Percentiles rank a stretch among this genome's conserved stretches.
These are phyloP conservation scores for Cenchrus fungigraminus DNA, from an alignment of 176 grass and related monocot genomes.

Conservation along the genomic window DNA sequence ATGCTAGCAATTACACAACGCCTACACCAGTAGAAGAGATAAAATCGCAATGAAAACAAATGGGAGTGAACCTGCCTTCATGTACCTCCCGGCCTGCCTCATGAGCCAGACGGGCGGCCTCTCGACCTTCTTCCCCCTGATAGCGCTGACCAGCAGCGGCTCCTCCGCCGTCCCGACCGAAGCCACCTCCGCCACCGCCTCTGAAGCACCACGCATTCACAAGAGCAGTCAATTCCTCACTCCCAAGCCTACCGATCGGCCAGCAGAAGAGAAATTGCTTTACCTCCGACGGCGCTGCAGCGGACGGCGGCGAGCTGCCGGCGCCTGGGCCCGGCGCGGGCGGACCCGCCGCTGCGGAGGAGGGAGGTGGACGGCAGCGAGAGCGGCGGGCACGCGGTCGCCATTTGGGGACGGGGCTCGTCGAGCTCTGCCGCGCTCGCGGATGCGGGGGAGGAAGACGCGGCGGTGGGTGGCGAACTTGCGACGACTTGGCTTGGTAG, in stretches of 20 bases:
- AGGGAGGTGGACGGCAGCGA: slow-evolving; percentile 60
- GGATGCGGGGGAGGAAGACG: background rate
- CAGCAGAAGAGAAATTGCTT: background rate
- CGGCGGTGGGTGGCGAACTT: background rate
- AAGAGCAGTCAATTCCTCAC: background rate
- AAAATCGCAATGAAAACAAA: background rate
- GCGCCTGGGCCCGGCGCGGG: slow-evolving; percentile 19
- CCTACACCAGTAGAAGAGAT: background rate
- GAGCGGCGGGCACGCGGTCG: slow-evolving; percentile 68
- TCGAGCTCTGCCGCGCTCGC: slow-evolving; percentile 9
- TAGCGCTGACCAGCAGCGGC: slow-evolving; percentile 85
- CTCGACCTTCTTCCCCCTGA: slow-evolving; percentile 84
- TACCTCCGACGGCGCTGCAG: slow-evolving; percentile 84
- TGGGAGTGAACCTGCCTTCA: slow-evolving; percentile 84
- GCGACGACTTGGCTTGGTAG: slow-evolving; percentile 39
- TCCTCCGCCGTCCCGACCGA: slow-evolving; percentile 57
- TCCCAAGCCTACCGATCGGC: background rate
- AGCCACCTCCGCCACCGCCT: slow-evolving; percentile 59
- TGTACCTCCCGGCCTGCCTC: slow-evolving; percentile 99
- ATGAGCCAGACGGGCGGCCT: slow-evolving; percentile 97
- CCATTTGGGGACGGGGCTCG: slow-evolving; percentile 36
- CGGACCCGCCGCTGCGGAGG: slow-evolving; percentile 33
- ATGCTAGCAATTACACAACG: background rate
- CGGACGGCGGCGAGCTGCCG: slow-evolving; percentile 44
- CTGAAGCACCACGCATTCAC: slow-evolving; percentile 41